Conservation (phyloP, 768 basidiomycete genomes). For the Trametes punicea region DNA sequence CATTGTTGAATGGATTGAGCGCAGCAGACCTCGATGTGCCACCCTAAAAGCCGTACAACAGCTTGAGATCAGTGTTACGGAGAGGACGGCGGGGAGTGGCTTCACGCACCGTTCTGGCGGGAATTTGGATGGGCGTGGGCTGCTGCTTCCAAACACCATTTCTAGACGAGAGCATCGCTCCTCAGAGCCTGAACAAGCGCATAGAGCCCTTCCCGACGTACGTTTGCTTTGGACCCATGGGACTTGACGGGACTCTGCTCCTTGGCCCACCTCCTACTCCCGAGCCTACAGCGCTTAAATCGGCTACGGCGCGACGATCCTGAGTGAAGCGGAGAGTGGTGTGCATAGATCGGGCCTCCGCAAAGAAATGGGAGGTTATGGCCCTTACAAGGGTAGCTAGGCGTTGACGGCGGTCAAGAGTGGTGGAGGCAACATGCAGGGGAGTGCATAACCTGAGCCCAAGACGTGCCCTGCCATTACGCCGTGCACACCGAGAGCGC, state of each 20-base stretch:
- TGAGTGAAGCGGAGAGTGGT: not conserved
- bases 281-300: slow-evolving; percentile 5
- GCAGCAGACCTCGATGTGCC: not conserved
- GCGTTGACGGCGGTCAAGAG: not conserved
- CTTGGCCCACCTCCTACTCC: not conserved
- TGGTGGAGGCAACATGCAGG: not conserved
- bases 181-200: not conserved
- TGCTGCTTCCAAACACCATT: not conserved
- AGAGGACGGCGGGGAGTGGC: not conserved
- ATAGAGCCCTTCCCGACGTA: not conserved
- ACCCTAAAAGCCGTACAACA: not conserved
- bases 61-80: not conserved
- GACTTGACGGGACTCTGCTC: slow-evolving; percentile 7
- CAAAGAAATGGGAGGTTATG: too few species aligned
- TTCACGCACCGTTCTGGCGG: not conserved
- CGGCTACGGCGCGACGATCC: not conserved
- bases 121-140: not conserved
- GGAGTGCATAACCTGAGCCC: not conserved
- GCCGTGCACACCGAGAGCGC: slow-evolving; percentile 3
- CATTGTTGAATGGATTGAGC: not conserved
- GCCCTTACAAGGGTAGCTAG: not conserved
- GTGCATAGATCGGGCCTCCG: not conserved
- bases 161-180: not conserved
- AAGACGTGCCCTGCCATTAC: slow-evolving; percentile 1
- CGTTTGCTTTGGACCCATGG: not conserved